These are phyloP conservation scores for Paramecium pentaurelia DNA, from an alignment of 73 alveolate species.

Conservation along the genomic window DNA sequence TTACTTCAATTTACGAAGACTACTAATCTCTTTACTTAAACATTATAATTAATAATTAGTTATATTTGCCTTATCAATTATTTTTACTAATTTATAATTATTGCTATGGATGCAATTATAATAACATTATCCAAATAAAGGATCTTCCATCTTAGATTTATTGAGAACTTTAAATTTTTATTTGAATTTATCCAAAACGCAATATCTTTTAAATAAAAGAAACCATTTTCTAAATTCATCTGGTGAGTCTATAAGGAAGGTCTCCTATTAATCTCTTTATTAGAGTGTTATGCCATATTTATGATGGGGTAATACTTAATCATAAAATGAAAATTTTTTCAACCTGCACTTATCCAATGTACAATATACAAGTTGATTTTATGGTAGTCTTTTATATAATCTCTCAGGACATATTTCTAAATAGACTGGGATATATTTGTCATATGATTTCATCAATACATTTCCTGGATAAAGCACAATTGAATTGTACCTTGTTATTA, in stretches of 20 bases:
- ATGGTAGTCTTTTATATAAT: not conserved
- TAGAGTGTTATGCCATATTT: conserved; percentile 8
- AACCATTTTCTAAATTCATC: conserved; percentile 48
- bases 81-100: not conserved
- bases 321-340: conserved; percentile 30
- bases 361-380: not conserved
- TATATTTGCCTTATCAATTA: conserved; percentile 35
- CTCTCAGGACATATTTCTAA: conserved; percentile 16
- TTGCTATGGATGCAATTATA: conserved; percentile 27
- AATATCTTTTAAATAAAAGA: conserved; percentile 10
- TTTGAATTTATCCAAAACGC: conserved; percentile 44
- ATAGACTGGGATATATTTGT: not conserved
- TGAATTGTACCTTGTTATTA: not conserved
- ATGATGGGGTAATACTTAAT: not conserved
- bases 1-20: not conserved
- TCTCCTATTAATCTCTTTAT: not conserved
- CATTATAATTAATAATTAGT: not conserved
- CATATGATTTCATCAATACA: not conserved
- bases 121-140: conserved; percentile 22
- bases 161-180: conserved; percentile 40
- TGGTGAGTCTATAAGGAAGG: not conserved
- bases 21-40: not conserved
- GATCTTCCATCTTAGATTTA: not conserved
- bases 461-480: not conserved
- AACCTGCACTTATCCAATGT: not conserved